Base-by-base conservation (phyloP, 495 filamentous ascomycete species). In the Hyaloscypha bicolor region DNA sequence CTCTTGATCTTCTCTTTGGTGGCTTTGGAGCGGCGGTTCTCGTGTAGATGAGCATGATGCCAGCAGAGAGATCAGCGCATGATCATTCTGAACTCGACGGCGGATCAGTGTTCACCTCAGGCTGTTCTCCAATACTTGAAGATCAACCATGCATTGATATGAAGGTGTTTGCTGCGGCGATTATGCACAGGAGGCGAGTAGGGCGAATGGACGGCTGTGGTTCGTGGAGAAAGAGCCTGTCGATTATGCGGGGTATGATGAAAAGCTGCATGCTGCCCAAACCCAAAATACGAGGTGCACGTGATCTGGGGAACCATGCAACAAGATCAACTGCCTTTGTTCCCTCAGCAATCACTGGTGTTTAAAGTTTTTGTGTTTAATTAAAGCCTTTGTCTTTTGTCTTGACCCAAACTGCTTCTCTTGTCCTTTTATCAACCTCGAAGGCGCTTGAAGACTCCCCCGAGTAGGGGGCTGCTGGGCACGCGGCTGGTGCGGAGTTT, bases 1-100 rank as follows among this genome's bases (percentile, higher is more conserved):
- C 84, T 81, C 86, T 79, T 29, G 86, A 88, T 67, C 86, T 80
- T 65, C 77, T 79, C 76, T 89, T 89, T 39, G 86, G 86, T 68
- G 79, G 78, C 72, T 87, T 89, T 39, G 86, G 84, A 68, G 82
- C 76, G 60, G 86, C 86, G 55, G 81, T 73, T 70, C 79, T 79
- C 35, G 85, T 85, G 66, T 87, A 88, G 45, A 89, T 73, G 73
- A 89, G 74, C 86, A 88, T 89, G n/a, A 14, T 71, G 59, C 62
- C 32, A 33, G 29, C 33, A 51, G 21, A 11, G 22, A 52, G 45
- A 4, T 63, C 30, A 16, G 11, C n/a, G 9, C 19, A 59, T 19
- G 25, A 56, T 56, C 53, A 56, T 29, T 56, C 53, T 31, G 19
- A 4, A 25, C 3, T 19, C 5, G 11, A 19, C 16, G 16, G 16